A percentile compares a stretch with the other conserved stretches of the same genome.
Conservation (phyloP, 495 filamentous ascomycete species). For the Penicillium verhagenii region DNA sequence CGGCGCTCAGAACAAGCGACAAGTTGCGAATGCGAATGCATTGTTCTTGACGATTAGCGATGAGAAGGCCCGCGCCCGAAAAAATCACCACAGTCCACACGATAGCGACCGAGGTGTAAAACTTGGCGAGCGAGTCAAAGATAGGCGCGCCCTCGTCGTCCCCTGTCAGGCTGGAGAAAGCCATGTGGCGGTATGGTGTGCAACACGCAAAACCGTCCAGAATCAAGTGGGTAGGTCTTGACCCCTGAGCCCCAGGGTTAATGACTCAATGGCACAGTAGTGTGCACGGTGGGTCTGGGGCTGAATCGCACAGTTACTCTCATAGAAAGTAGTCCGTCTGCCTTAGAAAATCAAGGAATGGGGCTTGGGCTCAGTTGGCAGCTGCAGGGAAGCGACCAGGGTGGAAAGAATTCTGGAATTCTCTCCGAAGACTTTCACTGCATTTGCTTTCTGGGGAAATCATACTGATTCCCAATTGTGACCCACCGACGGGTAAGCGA, state of each 20-base stretch:
- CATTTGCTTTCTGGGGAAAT: neutral
- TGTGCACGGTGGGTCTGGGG: neutral
- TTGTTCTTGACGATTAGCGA: constrained; percentile 48
- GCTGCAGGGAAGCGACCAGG: neutral
- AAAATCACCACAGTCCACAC: constrained; percentile 51
- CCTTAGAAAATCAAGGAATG: neutral
- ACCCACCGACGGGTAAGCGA: neutral
- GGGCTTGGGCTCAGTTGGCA: neutral
- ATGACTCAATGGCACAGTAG: neutral
- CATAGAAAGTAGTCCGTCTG: neutral
- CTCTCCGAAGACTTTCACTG: neutral
- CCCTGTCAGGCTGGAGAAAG: neutral
- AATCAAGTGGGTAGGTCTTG: neutral
- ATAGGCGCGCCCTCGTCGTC: constrained; percentile 1
- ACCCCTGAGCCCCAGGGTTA: neutral
- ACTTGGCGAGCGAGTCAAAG: constrained; percentile 41
- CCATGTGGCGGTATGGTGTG: neutral
- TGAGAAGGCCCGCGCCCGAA: constrained; percentile 47
- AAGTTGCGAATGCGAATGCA: constrained; percentile 58
- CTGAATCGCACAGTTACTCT: neutral
- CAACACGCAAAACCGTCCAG: neutral
- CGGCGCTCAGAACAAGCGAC: constrained; percentile 49
- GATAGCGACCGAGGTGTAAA: constrained; percentile 44
- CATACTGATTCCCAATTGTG: neutral
- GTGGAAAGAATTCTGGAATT: neutral